Evolutionary conservation across 129 eudicot species (phyloP).

Genomic region (Pulicaria dysenterica): DNA sequence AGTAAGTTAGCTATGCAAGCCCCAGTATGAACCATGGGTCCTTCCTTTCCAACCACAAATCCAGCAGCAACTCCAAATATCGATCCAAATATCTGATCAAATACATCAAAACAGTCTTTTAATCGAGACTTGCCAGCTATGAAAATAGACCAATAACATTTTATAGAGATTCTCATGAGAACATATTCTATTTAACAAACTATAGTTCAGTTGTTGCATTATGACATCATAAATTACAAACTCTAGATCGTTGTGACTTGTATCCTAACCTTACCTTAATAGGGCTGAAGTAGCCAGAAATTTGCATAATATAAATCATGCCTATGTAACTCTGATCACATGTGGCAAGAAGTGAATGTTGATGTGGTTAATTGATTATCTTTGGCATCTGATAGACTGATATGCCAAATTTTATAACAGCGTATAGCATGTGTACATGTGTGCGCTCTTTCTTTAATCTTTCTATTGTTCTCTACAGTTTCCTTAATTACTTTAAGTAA

Average conservation of each 20-base stretch:
- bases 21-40: slow-evolving; percentile 99
- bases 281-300: slow-evolving; percentile 12
- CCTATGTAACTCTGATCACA: slow-evolving; percentile 9
- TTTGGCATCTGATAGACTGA: background rate
- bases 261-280: background rate
- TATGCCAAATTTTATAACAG: background rate
- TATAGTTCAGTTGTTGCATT: background rate
- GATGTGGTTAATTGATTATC: background rate
- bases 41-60: slow-evolving; percentile 98
- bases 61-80: slow-evolving; percentile 97
- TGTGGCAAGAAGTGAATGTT: slow-evolving; percentile 8
- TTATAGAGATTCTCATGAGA: background rate
- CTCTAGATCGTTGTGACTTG: too few species aligned
- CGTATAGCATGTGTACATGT: background rate
- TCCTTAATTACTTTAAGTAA: background rate
- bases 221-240: background rate
- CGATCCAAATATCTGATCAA: slow-evolving; percentile 82
- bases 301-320: background rate
- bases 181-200: background rate
- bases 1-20: slow-evolving; percentile 96
- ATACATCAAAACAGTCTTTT: background rate
- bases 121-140: background rate
- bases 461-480: background rate
- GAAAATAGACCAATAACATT: background rate
- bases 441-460: background rate